A percentile compares a stretch with the other conserved stretches of the same genome.
Conservation (phyloP, 495 filamentous ascomycete genomes). For the Penicillium crystallinum region DNA sequence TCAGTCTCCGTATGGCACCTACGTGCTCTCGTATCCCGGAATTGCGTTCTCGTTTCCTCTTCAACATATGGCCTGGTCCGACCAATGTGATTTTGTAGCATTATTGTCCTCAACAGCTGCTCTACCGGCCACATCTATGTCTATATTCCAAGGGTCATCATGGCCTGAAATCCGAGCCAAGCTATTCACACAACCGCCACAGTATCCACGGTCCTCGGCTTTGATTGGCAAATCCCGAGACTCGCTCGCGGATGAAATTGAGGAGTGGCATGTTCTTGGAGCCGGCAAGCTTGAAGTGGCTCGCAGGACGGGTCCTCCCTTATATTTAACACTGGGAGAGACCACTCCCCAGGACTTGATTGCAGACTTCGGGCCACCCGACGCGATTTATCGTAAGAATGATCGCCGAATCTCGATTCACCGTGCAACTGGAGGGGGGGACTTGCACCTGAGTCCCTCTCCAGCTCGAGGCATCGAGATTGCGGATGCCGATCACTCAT, state of each 20-base stretch:
- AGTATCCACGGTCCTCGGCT: slow-evolving; percentile 56
- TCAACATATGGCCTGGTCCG: slow-evolving; percentile 67
- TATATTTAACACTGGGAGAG: slow-evolving; percentile 67
- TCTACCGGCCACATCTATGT: slow-evolving; percentile 71
- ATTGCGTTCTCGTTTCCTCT: slow-evolving; percentile 89
- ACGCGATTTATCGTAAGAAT: slow-evolving; percentile 89
- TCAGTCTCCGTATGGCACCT: slow-evolving; percentile 56
- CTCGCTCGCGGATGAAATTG: slow-evolving; percentile 71
- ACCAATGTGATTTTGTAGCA: slow-evolving; percentile 78
- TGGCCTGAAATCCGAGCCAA: slow-evolving; percentile 76
- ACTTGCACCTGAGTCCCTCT: slow-evolving; percentile 35
- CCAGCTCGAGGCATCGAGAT: slow-evolving; percentile 42
- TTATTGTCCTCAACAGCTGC: slow-evolving; percentile 75
- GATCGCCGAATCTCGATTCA: slow-evolving; percentile 91
- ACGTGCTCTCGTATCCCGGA: slow-evolving; percentile 89
- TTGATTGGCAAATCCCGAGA: slow-evolving; percentile 58
- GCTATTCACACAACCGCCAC: slow-evolving; percentile 68
- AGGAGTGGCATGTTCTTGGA: slow-evolving; percentile 67
- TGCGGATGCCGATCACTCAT: slow-evolving; percentile 77
- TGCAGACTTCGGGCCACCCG: slow-evolving; percentile 86
- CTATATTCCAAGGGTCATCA: slow-evolving; percentile 80
- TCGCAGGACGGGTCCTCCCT: slow-evolving; percentile 52
- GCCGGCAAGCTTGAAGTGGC: slow-evolving; percentile 72
- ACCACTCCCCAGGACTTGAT: slow-evolving; percentile 89
- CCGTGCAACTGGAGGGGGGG: slow-evolving; percentile 39